Evolutionary conservation across 129 eudicot species (phyloP), one percentile per base, ranked within the genome.

Genomic region (Arctium minus): DNA sequence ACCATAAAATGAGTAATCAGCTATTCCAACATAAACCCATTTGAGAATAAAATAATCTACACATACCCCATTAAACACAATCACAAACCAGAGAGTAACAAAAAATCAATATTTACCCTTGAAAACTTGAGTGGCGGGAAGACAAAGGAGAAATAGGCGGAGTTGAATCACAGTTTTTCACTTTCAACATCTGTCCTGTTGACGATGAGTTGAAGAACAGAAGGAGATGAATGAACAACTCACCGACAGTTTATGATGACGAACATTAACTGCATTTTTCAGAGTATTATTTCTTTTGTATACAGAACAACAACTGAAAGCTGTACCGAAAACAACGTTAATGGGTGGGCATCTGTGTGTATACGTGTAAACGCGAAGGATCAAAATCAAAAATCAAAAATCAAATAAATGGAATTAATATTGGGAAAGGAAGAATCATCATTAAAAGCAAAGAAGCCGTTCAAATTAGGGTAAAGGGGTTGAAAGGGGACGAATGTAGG

Each of bases 161-260:
- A 83, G 77, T 53, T 3, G 86, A 83, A 83, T 76, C 86, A 83
- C 78, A 76, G 56, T 76, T 48, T 37, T 22, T 22, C 27, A 83
- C 29, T 70, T 60, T 70, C 35, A 72, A 81, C 86, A 83, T 83
- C 73, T 27, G 30, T 18, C 17, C 15, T 79, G 42, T 67, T 64
- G 60, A 64, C 31, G 80, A 75, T 36, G 56, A 9, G 71, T 37
- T 33, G 70, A 37, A 31, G n/a, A 9, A 67, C 35, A 2, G 70
- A 37, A 31, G n/a, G 3, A 67, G 71, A 2, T 67, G 71, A 22
- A 67, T 73, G 15, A 5, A 7, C 7, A 37, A 53, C 17, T 83
- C 86, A 83, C 86, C 79, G 86, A 83, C 86, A 83, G 78, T 70
- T 48, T 65, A 33, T 69, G 76, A 37, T 50, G 79, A 37, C 1